These are phyloP conservation scores for Podochytrium sp. DNA, from an alignment of 192 early-diverging fungal genomes.

Conservation along the genomic window DNA sequence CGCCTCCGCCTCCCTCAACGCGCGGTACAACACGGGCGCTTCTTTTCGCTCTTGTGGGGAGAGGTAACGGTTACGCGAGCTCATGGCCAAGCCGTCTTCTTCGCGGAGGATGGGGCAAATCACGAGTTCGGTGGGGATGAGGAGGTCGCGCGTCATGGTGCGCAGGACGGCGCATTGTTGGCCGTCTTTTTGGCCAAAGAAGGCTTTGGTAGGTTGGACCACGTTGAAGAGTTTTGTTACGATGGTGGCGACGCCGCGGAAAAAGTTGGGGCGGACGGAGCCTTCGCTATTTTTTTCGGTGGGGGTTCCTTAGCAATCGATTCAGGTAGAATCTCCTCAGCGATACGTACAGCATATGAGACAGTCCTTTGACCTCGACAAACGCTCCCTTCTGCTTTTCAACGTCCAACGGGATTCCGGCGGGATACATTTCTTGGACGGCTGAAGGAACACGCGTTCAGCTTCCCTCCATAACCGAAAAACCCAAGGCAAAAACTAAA, in stretches of 20 bases:
- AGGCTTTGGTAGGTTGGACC: constrained; percentile 78
- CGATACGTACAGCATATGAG: constrained; percentile 76
- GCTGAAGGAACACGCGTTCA: constrained; percentile 32
- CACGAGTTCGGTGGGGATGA: constrained; percentile 74
- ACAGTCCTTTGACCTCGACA: constrained; percentile 87
- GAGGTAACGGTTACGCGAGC: constrained; percentile 87
- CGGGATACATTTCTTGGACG: constrained; percentile 92
- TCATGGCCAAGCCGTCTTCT: constrained; percentile 85
- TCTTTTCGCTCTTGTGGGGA: constrained; percentile 65
- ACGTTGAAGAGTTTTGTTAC: constrained; percentile 93
- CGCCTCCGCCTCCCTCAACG: constrained; percentile 57
- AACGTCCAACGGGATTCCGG: constrained; percentile 83
- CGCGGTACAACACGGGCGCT: constrained; percentile 77
- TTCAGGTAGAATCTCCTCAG: too few relatives aligned
- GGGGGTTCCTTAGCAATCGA: too few relatives aligned
- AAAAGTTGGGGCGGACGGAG: constrained; percentile 88
- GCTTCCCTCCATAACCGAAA: constrained; percentile 66
- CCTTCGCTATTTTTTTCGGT: constrained; percentile 87
- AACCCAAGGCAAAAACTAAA: constrained; percentile 42
- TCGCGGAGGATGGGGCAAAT: constrained; percentile 80
- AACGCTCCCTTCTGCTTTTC: constrained; percentile 83
- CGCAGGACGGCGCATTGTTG: constrained; percentile 75
- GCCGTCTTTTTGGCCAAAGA: constrained; percentile 97
- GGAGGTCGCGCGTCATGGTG: constrained; percentile 82
- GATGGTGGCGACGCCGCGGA: constrained; percentile 95